These are phyloP conservation scores for Conoideocrella luteorostrata DNA, from an alignment of 2,329 filamentous ascomycete genomes.

Conservation along the genomic window DNA sequence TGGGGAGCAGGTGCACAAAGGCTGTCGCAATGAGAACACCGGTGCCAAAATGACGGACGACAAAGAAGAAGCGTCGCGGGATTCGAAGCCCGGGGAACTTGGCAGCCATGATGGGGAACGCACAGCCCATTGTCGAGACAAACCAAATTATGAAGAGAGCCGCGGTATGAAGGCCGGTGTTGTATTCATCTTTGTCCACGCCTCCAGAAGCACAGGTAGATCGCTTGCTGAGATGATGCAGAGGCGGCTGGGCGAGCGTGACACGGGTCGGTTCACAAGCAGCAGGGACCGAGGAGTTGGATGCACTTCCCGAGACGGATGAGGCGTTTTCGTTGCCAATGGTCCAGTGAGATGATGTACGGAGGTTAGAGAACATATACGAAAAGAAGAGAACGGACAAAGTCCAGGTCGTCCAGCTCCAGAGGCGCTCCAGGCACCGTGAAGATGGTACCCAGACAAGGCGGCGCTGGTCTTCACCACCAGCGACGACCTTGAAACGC, in stretches of 20 bases:
- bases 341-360: not conserved
- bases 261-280: not conserved
- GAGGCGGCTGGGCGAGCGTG: conserved; percentile 6
- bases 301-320: not conserved
- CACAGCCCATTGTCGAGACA: conserved; percentile 42
- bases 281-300: conserved; percentile 6
- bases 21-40: conserved; percentile 70
- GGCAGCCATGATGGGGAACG: conserved; percentile 48
- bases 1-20: conserved; percentile 69
- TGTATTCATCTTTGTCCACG: conserved; percentile 36
- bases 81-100: conserved; percentile 47
- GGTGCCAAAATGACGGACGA: conserved; percentile 65
- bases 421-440: conserved; percentile 24
- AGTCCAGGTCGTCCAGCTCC: conserved; percentile 36
- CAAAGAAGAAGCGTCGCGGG: conserved; percentile 48
- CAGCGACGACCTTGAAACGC: conserved; percentile 25
- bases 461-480: conserved; percentile 35
- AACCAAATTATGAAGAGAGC: conserved; percentile 46
- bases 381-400: conserved; percentile 34
- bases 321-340: not conserved
- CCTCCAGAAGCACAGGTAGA: conserved; percentile 23
- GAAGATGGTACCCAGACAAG: conserved; percentile 23
- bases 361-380: conserved; percentile 19
- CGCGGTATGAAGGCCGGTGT: conserved; percentile 50
- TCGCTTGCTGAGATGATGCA: conserved; percentile 17